Base-by-base conservation (phyloP, 2,329 filamentous ascomycete genomes). In the Cadophora sp. region DNA sequence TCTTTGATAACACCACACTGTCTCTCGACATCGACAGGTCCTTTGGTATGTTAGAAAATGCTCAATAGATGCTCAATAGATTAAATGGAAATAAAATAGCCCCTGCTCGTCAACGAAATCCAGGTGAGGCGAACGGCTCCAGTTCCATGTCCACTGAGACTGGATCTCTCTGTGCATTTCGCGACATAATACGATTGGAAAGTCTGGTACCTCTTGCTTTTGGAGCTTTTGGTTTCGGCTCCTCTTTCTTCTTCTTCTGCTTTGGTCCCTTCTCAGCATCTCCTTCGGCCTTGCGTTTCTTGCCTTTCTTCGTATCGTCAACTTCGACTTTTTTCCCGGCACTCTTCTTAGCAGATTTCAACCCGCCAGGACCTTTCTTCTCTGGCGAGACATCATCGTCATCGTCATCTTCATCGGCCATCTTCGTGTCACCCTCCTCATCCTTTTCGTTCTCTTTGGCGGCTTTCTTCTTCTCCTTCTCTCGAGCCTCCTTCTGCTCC, bases 191-290 rank as follows among this genome's bases (percentile, higher is more conserved):
- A 66, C 31, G 56, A 40, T 6, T 34, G 26, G 48, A 29, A 66
- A 29, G 16, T 60, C 26, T 11, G 22, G 24, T 81, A 89, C 87
- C 93, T 83, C 97, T 97, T 0, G 92, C 91, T 76, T 97, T 97
- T 0, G 92, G 87, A 0, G 87, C 85, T 80, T 97, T 97, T 24
- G 90, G 85, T 78, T 97, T 97, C 0, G 91, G 90, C 76, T 97
- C 93, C 71, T 97, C 93, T 82, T 97, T 97, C 84, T 97, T 97
- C 84, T 97, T 97, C 84, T 97, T 97, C 72, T 90, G 88, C 80
- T 95, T 96, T 0, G 92, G 91, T 19, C 87, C 91, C 81, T 96
- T 96, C 64, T 93, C 91, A n/a, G 87, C 86, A 73, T 94, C 90
- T 8, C 83, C 86, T 65, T 93, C 91, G 8, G 91, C 90, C 80